phyloP scores from a whole-genome alignment of 1,139 yeast genomes.

The Wickerhamiella pararugosa region DNA sequence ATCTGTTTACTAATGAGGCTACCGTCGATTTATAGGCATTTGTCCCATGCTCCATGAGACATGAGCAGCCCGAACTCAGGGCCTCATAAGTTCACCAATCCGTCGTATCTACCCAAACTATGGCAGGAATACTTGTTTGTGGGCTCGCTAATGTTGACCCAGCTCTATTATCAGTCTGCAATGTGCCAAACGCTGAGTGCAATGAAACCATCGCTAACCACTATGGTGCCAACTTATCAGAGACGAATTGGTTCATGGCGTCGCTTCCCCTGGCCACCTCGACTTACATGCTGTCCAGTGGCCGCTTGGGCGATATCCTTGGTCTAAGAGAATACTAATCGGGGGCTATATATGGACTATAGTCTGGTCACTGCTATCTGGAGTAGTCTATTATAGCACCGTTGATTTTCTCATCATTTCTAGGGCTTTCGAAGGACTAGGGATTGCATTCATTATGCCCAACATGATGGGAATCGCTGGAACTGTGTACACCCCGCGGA shows the following conservation, averaged over 20 bases:
- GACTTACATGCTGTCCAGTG: conserved; percentile 44
- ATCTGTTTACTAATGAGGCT: no score
- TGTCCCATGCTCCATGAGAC: no score
- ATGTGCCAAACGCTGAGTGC: conserved; percentile 34
- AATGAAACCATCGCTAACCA: conserved; percentile 27
- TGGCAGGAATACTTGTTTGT: conserved; percentile 12
- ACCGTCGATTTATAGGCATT: no score
- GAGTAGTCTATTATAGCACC: conserved; percentile 33
- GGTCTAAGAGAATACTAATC: conserved; percentile 40
- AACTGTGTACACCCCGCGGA: conserved; percentile 34
- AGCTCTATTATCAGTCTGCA: conserved; percentile 37
- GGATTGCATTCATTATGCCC: conserved; percentile 43
- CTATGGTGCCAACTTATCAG: conserved; percentile 25
- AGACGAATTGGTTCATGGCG: conserved; percentile 49
- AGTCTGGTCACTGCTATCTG: conserved; percentile 37
- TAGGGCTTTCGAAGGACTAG: conserved; percentile 47
- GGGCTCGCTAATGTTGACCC: conserved; percentile 23
- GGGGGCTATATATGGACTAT: conserved; percentile 36
- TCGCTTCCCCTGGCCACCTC: conserved; percentile 46
- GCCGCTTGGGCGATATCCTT: conserved; percentile 46
- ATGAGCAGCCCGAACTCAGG: no score
- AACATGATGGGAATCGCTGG: conserved; percentile 43
- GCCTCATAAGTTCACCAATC: neutral
- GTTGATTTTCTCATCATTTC: conserved; percentile 32
- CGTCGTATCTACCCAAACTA: neutral